A percentile compares a stretch with the other conserved stretches of the same genome.
These are phyloP conservation scores for Fagus crenata DNA, from an alignment of 306 rosid genomes.

Conservation along the genomic window DNA sequence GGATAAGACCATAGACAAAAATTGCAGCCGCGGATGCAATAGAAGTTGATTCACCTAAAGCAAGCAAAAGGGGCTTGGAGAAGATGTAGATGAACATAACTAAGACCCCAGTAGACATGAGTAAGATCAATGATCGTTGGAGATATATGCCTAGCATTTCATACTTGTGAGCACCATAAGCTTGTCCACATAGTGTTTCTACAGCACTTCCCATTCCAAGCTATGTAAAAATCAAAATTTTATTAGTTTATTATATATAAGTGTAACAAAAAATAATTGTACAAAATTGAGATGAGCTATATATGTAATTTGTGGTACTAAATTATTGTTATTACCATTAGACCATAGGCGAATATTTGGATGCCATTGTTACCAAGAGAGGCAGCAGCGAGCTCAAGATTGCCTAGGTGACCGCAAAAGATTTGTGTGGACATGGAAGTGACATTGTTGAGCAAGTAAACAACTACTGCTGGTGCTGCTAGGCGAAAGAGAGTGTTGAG, in stretches of 20 bases:
- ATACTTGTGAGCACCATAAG: constrained; percentile 49
- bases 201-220: constrained; percentile 69
- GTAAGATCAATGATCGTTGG: constrained; percentile 46
- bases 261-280: background rate
- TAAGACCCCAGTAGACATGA: constrained; percentile 38
- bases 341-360: constrained; percentile 57
- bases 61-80: constrained; percentile 33
- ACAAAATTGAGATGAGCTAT: background rate
- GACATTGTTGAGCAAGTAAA: constrained; percentile 53
- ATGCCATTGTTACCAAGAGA: constrained; percentile 60
- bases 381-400: constrained; percentile 52
- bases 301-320: no score
- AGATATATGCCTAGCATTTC: constrained; percentile 51
- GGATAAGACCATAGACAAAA: constrained; percentile 53
- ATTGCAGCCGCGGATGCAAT: constrained; percentile 36
- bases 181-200: constrained; percentile 69
- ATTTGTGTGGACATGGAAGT: constrained; percentile 54
- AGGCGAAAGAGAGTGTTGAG: constrained; percentile 36
- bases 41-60: constrained; percentile 39
- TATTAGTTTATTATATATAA: background rate
- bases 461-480: constrained; percentile 53
- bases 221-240: constrained; percentile 13
- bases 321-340: constrained; percentile 36
- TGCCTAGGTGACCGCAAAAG: constrained; percentile 60
- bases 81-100: constrained; percentile 40